Evolutionary conservation across 495 filamentous ascomycete species (phyloP).

Genomic region (Lindgomyces ingoldianus): DNA sequence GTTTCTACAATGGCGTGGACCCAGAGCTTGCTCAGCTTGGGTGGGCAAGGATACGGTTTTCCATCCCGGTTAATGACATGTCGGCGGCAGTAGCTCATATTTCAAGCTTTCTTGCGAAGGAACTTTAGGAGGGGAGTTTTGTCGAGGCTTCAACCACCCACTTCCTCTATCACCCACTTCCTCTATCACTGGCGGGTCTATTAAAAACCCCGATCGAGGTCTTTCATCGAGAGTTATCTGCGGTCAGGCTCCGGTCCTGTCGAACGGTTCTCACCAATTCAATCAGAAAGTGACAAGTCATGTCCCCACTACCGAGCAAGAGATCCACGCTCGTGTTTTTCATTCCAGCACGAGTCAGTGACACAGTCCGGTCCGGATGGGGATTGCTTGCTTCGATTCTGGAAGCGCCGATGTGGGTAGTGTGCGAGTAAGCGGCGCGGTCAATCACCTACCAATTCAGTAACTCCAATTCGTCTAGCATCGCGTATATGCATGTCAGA

Average conservation of each 20-base stretch:
- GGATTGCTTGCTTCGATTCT: too few relatives aligned
- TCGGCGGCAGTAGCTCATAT: slow-evolving; percentile 9
- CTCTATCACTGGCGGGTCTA: neutral
- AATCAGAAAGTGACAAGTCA: too few relatives aligned
- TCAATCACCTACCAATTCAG: neutral
- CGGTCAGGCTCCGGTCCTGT: too few relatives aligned
- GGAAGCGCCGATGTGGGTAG: neutral
- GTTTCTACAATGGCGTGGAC: slow-evolving; percentile 29
- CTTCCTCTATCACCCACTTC: neutral
- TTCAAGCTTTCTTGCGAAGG: slow-evolving; percentile 5
- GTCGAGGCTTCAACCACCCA: neutral
- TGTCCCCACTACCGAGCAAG: too few relatives aligned
- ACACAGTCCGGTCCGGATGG: too few relatives aligned
- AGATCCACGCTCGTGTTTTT: too few relatives aligned
- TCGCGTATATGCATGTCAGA: neutral
- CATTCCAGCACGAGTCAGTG: too few relatives aligned
- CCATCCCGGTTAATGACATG: slow-evolving; percentile 6
- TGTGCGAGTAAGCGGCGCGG: neutral
- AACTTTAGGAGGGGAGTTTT: neutral
- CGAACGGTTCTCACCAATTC: too few relatives aligned
- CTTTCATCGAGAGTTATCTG: too few relatives aligned
- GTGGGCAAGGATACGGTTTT: slow-evolving; percentile 28
- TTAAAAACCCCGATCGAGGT: too few relatives aligned
- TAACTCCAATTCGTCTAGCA: neutral
- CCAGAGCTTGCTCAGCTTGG: slow-evolving; percentile 24